Evolutionary conservation across 225 moss, liverwort and hornwort species (phyloP).

Genomic region (Bryum argenteum): DNA sequence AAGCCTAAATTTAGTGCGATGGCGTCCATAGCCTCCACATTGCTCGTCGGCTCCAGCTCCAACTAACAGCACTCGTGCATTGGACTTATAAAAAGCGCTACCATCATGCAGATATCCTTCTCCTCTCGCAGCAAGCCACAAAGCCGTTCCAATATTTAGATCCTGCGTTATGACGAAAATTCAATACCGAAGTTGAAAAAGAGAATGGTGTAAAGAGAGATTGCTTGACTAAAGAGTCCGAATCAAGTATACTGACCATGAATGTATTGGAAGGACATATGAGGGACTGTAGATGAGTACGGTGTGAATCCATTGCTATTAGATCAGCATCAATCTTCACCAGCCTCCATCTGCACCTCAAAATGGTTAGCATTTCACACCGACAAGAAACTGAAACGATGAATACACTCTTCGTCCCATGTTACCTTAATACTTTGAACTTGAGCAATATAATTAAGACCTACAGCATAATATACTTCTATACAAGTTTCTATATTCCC

Average conservation of each 20-base stretch:
- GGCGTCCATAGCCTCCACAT: slow-evolving; percentile 97
- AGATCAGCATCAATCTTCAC: slow-evolving; percentile 81
- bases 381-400: too few species aligned
- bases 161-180: slow-evolving; percentile 54
- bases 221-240: too few species aligned
- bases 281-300: slow-evolving; percentile 68
- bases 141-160: slow-evolving; percentile 86
- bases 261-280: slow-evolving; percentile 87
- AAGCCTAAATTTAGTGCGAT: slow-evolving; percentile 85
- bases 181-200: neutral
- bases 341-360: slow-evolving; percentile 79
- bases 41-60: slow-evolving; percentile 99
- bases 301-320: slow-evolving; percentile 51
- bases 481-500: too few species aligned
- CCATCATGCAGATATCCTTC: slow-evolving; percentile 55
- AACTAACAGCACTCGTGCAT: slow-evolving; percentile 80
- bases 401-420: neutral
- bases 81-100: slow-evolving; percentile 49
- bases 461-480: too few species aligned
- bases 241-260: slow-evolving; percentile 57
- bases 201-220: too few species aligned
- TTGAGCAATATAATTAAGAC: neutral
- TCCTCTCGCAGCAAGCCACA: slow-evolving; percentile 94
- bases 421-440: neutral
- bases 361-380: slow-evolving; percentile 22